phyloP scores from a whole-genome alignment of 441 rosid genomes.

The Brassica balearica region DNA sequence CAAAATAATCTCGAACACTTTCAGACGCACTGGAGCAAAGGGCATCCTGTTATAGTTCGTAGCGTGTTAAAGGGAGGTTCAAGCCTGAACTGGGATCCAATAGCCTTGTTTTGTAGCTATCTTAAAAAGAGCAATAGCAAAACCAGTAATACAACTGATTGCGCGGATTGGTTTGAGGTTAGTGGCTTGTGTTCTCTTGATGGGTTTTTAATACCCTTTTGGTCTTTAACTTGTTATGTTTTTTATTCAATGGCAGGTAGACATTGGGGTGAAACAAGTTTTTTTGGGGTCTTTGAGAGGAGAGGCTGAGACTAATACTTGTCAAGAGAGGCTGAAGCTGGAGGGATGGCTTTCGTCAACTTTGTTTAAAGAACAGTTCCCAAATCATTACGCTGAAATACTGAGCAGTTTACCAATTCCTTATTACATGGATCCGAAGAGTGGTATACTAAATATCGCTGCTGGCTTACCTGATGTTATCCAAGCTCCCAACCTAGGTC shows the following conservation, averaged over 20 bases:
- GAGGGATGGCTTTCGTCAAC: conserved; percentile 91
- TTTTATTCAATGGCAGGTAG: conserved; percentile 66
- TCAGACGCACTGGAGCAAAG: conserved; percentile 97
- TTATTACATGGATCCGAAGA: conserved; percentile 81
- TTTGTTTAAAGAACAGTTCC: conserved; percentile 81
- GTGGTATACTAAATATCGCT: conserved; percentile 77
- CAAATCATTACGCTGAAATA: conserved; percentile 77
- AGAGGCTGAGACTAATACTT: conserved; percentile 58
- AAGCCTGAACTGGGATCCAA: conserved; percentile 84
- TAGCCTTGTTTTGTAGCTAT: conserved; percentile 85
- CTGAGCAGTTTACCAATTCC: conserved; percentile 75
- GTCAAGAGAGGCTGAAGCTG: conserved; percentile 82
- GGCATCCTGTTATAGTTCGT: conserved; percentile 89
- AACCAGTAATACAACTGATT: conserved; percentile 44
- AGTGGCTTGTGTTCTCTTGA: conserved; percentile 36
- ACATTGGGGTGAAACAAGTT: conserved; percentile 74
- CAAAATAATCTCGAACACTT: conserved; percentile 84
- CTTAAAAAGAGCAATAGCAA: conserved; percentile 63
- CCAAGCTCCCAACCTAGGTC: conserved; percentile 70
- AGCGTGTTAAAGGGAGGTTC: conserved; percentile 64
- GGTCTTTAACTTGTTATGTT: conserved; percentile 12
- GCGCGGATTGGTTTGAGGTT: conserved; percentile 96
- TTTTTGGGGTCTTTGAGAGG: conserved; percentile 83
- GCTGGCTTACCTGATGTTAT: conserved; percentile 66
- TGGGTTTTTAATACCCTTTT: background rate